Evolutionary conservation across 345 rosid genomes (phyloP).

Genomic region (Corchorus olitorius): DNA sequence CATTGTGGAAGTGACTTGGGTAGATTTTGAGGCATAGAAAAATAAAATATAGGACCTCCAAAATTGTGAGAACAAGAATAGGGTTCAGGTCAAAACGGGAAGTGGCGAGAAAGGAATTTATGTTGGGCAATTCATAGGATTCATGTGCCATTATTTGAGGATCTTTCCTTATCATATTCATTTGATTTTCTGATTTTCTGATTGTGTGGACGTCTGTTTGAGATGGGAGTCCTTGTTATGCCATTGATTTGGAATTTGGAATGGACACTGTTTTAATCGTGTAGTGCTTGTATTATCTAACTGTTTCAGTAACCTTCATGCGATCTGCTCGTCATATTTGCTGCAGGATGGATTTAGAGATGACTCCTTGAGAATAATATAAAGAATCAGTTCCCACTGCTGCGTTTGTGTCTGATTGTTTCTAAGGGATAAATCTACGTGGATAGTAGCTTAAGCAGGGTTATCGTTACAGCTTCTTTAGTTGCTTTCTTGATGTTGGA

Average conservation of each 20-base stretch:
- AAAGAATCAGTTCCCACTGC: constrained; percentile 49
- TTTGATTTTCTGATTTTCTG: background rate
- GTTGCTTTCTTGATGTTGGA: background rate
- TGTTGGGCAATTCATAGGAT: background rate
- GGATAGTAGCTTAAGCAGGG: background rate
- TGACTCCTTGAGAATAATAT: constrained; percentile 86
- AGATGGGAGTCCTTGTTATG: background rate
- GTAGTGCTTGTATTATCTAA: background rate
- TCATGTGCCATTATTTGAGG: background rate
- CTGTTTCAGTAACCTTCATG: background rate
- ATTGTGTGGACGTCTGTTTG: background rate
- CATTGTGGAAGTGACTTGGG: background rate
- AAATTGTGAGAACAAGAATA: background rate
- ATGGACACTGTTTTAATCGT: background rate
- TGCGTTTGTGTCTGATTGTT: constrained; percentile 56
- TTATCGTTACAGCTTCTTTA: background rate
- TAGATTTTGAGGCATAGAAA: background rate
- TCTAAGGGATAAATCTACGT: background rate
- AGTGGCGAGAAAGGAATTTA: background rate
- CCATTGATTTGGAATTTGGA: background rate
- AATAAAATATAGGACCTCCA: background rate
- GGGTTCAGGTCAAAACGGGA: background rate
- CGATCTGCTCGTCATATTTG: constrained; percentile 11
- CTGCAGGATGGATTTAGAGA: constrained; percentile 93
- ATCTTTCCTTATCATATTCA: background rate